phyloP scores from a whole-genome alignment of 139 green algal genomes.

The Chlorella ohadii region DNA sequence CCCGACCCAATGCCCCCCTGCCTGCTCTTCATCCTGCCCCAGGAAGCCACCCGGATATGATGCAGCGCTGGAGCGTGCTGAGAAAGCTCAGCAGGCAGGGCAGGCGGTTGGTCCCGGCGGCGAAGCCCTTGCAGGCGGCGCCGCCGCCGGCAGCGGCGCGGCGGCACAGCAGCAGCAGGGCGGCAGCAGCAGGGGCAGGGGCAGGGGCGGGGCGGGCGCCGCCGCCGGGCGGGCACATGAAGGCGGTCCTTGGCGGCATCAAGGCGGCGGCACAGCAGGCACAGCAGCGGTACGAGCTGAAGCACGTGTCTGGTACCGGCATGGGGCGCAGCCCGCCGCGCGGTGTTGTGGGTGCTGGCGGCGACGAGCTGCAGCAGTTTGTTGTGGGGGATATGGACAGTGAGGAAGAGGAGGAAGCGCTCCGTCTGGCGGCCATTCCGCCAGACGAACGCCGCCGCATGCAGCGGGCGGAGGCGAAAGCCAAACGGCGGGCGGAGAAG shows the following conservation, averaged over 20 bases:
- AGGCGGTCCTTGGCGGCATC: conserved; percentile 3
- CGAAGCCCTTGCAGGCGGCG: background rate
- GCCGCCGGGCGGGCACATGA: background rate
- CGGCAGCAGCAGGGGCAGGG: background rate
- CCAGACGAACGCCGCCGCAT: conserved; percentile 22
- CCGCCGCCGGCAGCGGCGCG: too few species aligned
- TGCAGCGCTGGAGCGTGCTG: conserved; percentile 47
- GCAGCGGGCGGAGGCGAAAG: background rate
- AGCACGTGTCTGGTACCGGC: conserved; percentile 19
- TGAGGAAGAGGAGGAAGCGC: conserved; percentile 30
- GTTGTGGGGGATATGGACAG: conserved; percentile 50
- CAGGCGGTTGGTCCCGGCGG: background rate
- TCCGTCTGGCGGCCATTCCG: conserved; percentile 27
- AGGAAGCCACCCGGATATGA: conserved; percentile 85
- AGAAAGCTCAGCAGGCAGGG: conserved; percentile 49
- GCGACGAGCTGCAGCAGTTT: conserved; percentile 55
- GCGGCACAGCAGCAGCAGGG: background rate
- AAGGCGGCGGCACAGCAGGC: background rate
- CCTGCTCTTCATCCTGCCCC: conserved; percentile 62
- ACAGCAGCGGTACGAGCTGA: conserved; percentile 50
- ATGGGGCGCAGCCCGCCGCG: conserved; percentile 38
- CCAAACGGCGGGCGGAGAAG: background rate
- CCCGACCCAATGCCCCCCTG: background rate
- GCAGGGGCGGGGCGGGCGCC: background rate
- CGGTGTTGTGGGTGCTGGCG: conserved; percentile 25